phyloP scores from a whole-genome alignment of 306 rosid species.

The Prunus salicina region DNA sequence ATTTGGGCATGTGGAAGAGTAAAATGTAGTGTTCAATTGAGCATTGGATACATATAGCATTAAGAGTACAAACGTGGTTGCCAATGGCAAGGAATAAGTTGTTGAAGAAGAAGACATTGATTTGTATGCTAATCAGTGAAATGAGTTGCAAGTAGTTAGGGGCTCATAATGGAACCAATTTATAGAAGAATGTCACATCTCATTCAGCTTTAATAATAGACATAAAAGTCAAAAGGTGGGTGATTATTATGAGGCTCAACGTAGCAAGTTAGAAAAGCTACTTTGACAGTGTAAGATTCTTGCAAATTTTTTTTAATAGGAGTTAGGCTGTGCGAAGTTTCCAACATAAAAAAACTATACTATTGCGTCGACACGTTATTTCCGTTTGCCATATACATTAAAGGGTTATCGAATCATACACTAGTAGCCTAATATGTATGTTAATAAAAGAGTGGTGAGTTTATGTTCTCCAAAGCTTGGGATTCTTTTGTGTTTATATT shows the following conservation, averaged over 20 bases:
- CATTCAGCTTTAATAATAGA: neutral
- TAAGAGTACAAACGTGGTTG: slow-evolving; percentile 20
- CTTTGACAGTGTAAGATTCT: neutral
- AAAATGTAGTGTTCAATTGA: slow-evolving; percentile 55
- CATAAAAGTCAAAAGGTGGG: neutral
- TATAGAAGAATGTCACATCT: neutral
- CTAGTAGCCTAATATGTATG: no score
- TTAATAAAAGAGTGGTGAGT: no score
- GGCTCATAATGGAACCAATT: neutral
- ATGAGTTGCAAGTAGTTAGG: neutral
- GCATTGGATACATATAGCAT: slow-evolving; percentile 29
- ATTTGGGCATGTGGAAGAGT: slow-evolving; percentile 55
- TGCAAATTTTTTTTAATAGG: neutral
- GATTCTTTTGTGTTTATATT: no score
- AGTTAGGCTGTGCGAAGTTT: neutral
- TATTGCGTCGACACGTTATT: neutral
- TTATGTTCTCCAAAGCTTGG: no score
- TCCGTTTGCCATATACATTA: no score
- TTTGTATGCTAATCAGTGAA: neutral
- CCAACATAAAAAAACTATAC: neutral
- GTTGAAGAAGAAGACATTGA: slow-evolving; percentile 37
- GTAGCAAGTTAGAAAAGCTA: neutral
- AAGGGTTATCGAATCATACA: no score
- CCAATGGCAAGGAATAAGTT: neutral
- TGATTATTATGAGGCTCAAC: neutral